Conservation (phyloP, 768 basidiomycete genomes). For the Myochromella boudieri region DNA sequence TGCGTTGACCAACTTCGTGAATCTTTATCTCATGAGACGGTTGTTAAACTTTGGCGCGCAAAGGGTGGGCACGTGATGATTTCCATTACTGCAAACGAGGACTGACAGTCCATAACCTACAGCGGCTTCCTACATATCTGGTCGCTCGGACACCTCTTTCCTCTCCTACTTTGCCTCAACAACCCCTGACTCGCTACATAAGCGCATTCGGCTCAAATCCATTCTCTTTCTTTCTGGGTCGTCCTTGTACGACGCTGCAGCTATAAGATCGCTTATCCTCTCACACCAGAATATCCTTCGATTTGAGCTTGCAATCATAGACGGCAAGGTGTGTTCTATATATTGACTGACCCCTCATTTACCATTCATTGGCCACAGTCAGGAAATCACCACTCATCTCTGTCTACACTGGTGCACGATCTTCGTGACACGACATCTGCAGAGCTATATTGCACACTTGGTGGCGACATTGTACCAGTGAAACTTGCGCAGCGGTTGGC, state of each 20-base stretch:
- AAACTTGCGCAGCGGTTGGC: conserved; percentile 54
- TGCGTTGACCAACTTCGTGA: conserved; percentile 56
- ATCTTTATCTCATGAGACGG: conserved; percentile 47
- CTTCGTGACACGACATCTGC: conserved; percentile 76
- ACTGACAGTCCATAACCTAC: no score
- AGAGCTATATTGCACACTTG: conserved; percentile 82
- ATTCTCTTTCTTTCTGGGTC: conserved; percentile 83
- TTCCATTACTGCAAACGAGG: no score
- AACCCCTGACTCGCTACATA: conserved; percentile 76
- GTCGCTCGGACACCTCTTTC: conserved; percentile 44
- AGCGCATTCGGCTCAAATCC: conserved; percentile 70
- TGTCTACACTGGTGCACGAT: conserved; percentile 65
- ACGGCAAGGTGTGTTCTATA: conserved; percentile 63
- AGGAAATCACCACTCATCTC: conserved; percentile 59
- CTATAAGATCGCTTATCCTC: conserved; percentile 42
- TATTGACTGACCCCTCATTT: conserved; percentile 4
- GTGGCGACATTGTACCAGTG: conserved; percentile 69
- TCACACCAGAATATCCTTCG: conserved; percentile 53
- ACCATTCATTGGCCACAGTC: conserved; percentile 27
- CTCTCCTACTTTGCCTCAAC: conserved; percentile 80
- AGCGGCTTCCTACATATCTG: conserved; percentile 42
- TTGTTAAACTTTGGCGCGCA: conserved; percentile 67
- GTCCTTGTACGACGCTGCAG: conserved; percentile 57
- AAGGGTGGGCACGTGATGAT: no score
- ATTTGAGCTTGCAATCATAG: conserved; percentile 76